These are phyloP conservation scores for Kondoa malvinella DNA, from an alignment of 768 basidiomycete species.

Conservation along the genomic window DNA sequence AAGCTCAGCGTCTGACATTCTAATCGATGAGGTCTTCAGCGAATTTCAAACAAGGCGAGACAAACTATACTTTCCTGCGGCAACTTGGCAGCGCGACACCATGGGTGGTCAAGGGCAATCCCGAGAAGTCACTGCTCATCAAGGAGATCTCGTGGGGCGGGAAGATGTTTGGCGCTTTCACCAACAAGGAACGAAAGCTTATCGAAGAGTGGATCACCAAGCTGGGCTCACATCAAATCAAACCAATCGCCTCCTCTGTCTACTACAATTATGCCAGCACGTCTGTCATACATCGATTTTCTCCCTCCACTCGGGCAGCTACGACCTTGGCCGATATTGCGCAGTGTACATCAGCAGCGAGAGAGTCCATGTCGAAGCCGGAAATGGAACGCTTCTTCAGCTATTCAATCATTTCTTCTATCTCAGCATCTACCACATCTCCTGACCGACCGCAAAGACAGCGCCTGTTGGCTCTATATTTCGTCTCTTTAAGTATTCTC, in stretches of 20 bases:
- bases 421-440: not conserved
- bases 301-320: not conserved
- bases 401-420: not conserved
- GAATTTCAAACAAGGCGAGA: not conserved
- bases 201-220: not conserved
- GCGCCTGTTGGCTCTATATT: not conserved
- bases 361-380: not conserved
- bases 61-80: not conserved
- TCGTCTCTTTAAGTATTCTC: not conserved
- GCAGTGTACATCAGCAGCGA: not conserved
- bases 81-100: not conserved
- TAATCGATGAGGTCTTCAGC: not conserved
- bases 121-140: not conserved
- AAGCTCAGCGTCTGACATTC: not conserved
- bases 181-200: not conserved
- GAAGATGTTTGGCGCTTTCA: conserved; percentile 5
- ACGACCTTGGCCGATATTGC: not conserved
- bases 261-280: not conserved
- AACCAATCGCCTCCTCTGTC: not conserved
- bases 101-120: not conserved
- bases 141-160: not conserved
- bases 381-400: not conserved
- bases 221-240: not conserved
- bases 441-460: not conserved
- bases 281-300: not conserved